Evolutionary conservation across 768 basidiomycete species (phyloP), one percentile per base, ranked within the genome.

Genomic region (Lactifluus echinatus): DNA sequence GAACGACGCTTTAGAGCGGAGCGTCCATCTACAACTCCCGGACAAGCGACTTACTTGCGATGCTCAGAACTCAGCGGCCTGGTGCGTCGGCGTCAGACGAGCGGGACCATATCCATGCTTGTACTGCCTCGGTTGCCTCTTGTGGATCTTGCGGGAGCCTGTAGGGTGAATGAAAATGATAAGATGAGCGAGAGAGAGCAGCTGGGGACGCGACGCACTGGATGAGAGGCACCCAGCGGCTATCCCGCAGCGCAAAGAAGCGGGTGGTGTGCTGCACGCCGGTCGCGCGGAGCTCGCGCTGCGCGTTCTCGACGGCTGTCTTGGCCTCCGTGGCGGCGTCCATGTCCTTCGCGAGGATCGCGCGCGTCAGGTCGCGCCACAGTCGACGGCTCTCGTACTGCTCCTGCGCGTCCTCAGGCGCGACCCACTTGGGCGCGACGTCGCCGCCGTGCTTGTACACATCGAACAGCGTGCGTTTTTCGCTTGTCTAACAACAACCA

Each of bases 301-400:
- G 94, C 24, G 83, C 83, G 62, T 95, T 93, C 73, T 99, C 96
- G 0, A 99, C 89, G 12, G 78, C 77, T 2, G 82, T 81, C 76
- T 99, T 99, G 47, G 92, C 90, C 26, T 80, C 80, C 4, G 93
- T 96, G 23, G 96, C 96, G 11, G 82, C 85, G 64, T 94, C 91
- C 92, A 98, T 95, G 69, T 99, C 93, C 66, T 87, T 90, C 31
- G 75, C 76, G 29, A 77, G 68, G 70, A 99, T 97, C 19, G 95
- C 96, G 17, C 77, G 73, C 24, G 96, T 98, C 42, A 99, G 73
- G 45, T 83, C 76, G 37, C 74, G 66, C 96, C 96, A 99, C 52
- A 97, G 71, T 64, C 88, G 85, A 63, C 12, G 54, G 39, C 31
- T 95, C 72, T 99, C 96, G 65, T 92, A 88, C 17, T 79, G 77